Percentiles rank a stretch among this genome's conserved stretches.
Conservation (phyloP, 2,329 filamentous ascomycete species). For the Zasmidium angulare region DNA sequence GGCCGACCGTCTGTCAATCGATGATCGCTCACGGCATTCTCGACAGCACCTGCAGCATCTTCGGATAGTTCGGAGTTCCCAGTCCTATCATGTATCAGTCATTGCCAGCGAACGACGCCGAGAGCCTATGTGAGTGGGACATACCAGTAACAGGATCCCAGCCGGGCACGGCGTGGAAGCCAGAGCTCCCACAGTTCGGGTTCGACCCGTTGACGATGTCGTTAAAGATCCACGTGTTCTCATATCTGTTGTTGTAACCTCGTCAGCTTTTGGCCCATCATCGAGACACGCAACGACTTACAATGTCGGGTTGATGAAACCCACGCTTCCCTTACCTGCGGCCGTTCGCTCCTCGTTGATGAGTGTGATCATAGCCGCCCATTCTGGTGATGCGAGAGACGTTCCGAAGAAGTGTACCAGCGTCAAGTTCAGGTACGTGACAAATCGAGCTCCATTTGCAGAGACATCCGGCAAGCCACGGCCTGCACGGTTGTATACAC, state of each 20-base stretch:
- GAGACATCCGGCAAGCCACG: constrained; percentile 39
- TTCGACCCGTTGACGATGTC: constrained; percentile 30
- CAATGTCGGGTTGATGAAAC: constrained; percentile 36
- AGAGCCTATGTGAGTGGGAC: background rate
- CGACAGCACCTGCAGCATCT: background rate
- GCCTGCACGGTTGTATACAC: constrained; percentile 33
- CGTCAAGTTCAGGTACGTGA: constrained; percentile 39
- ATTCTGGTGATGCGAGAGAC: constrained; percentile 26
- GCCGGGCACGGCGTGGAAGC: constrained; percentile 7
- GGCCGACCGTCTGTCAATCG: too few relatives aligned
- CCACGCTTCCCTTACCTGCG: constrained; percentile 27
- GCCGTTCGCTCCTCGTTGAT: constrained; percentile 29
- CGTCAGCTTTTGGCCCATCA: too few relatives aligned
- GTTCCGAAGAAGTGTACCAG: constrained; percentile 31
- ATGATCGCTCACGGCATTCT: background rate
- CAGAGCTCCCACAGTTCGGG: constrained; percentile 25
- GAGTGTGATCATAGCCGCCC: constrained; percentile 28
- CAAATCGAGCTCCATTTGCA: constrained; percentile 43
- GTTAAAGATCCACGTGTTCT: constrained; percentile 12
- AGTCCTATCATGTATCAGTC: background rate
- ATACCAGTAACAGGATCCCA: constrained; percentile 4
- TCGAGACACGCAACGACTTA: background rate
- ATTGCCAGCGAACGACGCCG: background rate
- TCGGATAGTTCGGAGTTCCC: constrained; percentile 2
- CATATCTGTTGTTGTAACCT: constrained; percentile 14